phyloP scores from a whole-genome alignment of 225 moss, liverwort and hornwort genomes.

The Climacium dendroides region DNA sequence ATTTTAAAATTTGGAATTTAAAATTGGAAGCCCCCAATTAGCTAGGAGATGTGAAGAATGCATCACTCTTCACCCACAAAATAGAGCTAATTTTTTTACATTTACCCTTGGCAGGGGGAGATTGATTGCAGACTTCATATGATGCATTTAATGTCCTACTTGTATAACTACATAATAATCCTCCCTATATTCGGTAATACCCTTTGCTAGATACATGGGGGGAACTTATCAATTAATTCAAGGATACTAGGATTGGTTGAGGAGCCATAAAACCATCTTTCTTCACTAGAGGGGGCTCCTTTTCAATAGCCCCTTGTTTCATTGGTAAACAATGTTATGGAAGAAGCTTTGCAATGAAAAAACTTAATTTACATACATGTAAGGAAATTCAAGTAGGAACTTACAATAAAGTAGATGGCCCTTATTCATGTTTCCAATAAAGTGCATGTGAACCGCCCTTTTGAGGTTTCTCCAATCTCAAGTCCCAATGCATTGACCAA shows the following conservation, averaged over 20 bases:
- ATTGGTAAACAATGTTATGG: not conserved
- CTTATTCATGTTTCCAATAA: not conserved
- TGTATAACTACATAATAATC: not conserved
- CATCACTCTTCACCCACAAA: not conserved
- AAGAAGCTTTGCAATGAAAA: not conserved
- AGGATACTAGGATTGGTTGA: fast-evolving
- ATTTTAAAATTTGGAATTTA: not conserved
- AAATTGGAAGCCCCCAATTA: not conserved
- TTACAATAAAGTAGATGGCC: not conserved
- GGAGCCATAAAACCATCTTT: fast-evolving
- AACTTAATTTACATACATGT: not conserved
- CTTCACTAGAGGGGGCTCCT: fast-evolving
- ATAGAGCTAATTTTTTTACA: not conserved
- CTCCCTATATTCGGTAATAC: not conserved
- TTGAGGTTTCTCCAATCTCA: not conserved
- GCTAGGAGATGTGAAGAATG: not conserved
- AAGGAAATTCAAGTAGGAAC: not conserved
- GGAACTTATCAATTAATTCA: not conserved
- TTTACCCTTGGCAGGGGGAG: not conserved
- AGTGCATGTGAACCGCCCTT: fast-evolving
- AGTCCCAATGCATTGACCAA: not conserved
- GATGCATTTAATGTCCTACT: no score
- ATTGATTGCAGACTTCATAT: not conserved
- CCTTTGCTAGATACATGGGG: fast-evolving
- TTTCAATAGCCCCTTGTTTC: fast-evolving